Base-by-base conservation (phyloP, 768 basidiomycete genomes). In the Mycena crocata region DNA sequence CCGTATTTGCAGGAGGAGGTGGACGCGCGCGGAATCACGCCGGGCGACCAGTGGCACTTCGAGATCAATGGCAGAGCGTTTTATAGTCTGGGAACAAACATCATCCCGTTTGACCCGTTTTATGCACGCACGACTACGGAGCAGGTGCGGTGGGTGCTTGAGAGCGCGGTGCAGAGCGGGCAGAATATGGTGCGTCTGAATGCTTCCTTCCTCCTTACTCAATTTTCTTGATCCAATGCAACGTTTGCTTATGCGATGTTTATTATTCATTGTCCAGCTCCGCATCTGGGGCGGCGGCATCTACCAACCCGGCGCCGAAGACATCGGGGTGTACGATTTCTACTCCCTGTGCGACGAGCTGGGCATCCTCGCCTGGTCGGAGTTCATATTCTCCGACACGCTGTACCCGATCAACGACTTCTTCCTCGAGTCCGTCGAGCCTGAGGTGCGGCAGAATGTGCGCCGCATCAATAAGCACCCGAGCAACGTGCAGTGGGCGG, bases 21-120 rank as follows among this genome's bases (percentile, higher is more conserved):
- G 23, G 73, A 72, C 3, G 68, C 74, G 34, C 80, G 84, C 5
- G 86, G 87, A 1, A 87, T 88, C 60, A 87, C 83, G 1, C 86
- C 87, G 1, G 87, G 87, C 9, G 86, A 89, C 67, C 82, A 88
- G 68, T 88, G 86, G 83, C 86, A 88, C 72, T 89, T 89, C 71
- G 80, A 84, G 65, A 80, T 89, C 62, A 88, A 89, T 56, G 87
- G 88, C 13, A 83, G 83, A 71, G 81, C 82, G 17, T 87, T 89
- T 69, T 88, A 86, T 64, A 83, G 81, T 54, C 78, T 83, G 12
- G 87, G 88, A 12, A 87, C 86, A 28, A 89, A 88, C 58, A 82
- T 87, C 68, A 87, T 89, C 61, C 88, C 88, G 1, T 88, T 87
- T 67, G 88, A 89, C 74, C 84, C 85, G 10, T 89, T 89, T 73